Base-by-base conservation (phyloP, 1,284 basidiomycete genomes). In the Ganoderma meredithae region DNA sequence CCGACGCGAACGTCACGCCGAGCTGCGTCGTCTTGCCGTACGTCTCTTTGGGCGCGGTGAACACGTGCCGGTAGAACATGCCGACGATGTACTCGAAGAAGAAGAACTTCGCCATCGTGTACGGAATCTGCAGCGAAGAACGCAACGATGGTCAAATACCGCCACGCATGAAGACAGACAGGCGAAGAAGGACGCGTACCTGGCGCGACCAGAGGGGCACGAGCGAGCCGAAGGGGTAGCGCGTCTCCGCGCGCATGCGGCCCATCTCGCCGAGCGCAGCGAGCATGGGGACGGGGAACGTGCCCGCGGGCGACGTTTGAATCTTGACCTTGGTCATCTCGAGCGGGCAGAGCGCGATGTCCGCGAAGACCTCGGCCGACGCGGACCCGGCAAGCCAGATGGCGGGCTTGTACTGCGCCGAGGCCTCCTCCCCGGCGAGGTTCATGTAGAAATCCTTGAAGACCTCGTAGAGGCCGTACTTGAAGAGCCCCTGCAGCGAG, bases 341-440 rank as follows among this genome's bases (percentile, higher is more conserved):
- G 49, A 93, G 81, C 65, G 92, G 92, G 82, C 92, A 94, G 64
- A 94, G 88, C 43, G 91, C 92, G 74, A 97, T 91, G 76, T 98
- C 95, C 74, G 97, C 97, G 81, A 99, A 96, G 83, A 97, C 90
- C 80, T 98, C 96, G 64, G 96, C 96, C 61, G 95, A 95, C 67
- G 94, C 94, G 40, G 97, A 97, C 76, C 94, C 95, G 60, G 90
- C 95, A 72, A 98, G 90, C 93, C 97, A 99, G 83, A 99, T 96
- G 68, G 88, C 88, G 75, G 94, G 93, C 83, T 98, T 95, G 91
- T 98, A 95, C 77, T 93, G 89, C 67, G 88, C 81, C 19, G 95
- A 85, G n/a, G 85, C 83, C 81, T 98, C 96, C 77, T 96, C 85
- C 73, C 95, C 95, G 69, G 95, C 90, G 68, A 89, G 76, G 84